Conservation (phyloP, 352 stramenopile genomes). For the Phytophthora ohioensis region DNA sequence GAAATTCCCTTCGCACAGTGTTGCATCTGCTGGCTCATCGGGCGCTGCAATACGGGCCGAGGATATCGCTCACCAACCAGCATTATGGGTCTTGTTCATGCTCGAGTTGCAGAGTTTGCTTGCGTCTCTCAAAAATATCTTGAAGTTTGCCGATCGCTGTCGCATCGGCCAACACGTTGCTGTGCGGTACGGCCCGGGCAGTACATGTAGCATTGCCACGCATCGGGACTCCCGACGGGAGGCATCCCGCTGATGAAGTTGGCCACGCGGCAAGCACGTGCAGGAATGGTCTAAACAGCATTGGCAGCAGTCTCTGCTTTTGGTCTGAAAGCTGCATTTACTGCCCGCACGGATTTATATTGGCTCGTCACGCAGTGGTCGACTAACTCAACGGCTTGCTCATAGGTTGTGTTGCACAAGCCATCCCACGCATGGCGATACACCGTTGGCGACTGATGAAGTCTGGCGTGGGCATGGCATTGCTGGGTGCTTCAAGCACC, state of each 20-base stretch:
- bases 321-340: not conserved
- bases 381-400: slow-evolving; percentile 18
- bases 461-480: slow-evolving; percentile 3
- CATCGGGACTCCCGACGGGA: too few species aligned
- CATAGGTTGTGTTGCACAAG: not conserved
- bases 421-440: not conserved
- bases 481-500: slow-evolving; percentile 14
- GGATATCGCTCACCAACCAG: too few species aligned
- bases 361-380: not conserved
- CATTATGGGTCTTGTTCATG: too few species aligned
- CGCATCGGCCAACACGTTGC: slow-evolving; percentile 2
- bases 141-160: not conserved
- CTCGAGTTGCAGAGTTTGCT: too few species aligned
- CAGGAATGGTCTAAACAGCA: not conserved
- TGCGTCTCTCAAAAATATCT: too few species aligned
- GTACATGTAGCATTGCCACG: not conserved
- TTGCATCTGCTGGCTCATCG: slow-evolving; percentile 16
- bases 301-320: not conserved
- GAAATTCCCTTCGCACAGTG: not conserved
- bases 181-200: slow-evolving; percentile 8
- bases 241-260: not conserved
- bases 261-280: not conserved
- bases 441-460: slow-evolving; percentile 12
- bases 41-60: too few species aligned
- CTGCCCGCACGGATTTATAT: not conserved